Base-by-base conservation (phyloP, 176 grass and related monocot species). In the Phoenix roebelenii region DNA sequence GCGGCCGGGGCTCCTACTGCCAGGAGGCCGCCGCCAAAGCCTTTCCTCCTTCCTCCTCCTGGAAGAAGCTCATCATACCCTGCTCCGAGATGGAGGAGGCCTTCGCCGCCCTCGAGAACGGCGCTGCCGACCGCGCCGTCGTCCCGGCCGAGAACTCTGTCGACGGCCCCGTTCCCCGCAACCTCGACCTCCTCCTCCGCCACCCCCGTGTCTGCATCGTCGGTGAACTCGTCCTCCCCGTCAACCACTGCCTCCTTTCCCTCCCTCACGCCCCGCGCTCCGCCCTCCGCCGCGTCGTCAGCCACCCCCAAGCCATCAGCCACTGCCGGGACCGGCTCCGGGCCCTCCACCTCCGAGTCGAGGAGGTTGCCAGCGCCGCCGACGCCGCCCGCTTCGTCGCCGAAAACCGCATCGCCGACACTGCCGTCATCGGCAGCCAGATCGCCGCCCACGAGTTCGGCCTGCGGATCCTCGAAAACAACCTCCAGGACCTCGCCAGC, bases 191-290 rank as follows among this genome's bases (percentile, higher is more conserved):
- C 55, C 68, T 71, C 39, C 68, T 71, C 56, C 68, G 68, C 15
- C 68, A 71, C 23, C 68, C 68, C 15, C 23, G 22, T 23, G 22
- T 60, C 16, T 7, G 7, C 39, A 71, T 71, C 56, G 19, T 59
- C 20, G 68, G 68, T 22, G 68, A 71, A 5, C 56, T 71, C 56
- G 54, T 71, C 32, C 35, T 71, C 39, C 68, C 68, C 1, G 68
- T 71, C 14, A 30, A 17, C 23, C 73, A 76, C 73, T 76, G 73
- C 73, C 73, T 76, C 44, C 63, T 76, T 48, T 16, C 73, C 25
- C 25, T 60, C 4, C 56, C 73, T 24, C 18, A 54, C 4, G 64
- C 64, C 28, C 17, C 1, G 4, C 39, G 7, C 2, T 54, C 63
- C 25, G 39, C 55, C 73, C 73, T 76, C 56, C 64, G 73, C 55